Conservation (phyloP, 2,329 filamentous ascomycete species). For the Shiraia sp. region DNA sequence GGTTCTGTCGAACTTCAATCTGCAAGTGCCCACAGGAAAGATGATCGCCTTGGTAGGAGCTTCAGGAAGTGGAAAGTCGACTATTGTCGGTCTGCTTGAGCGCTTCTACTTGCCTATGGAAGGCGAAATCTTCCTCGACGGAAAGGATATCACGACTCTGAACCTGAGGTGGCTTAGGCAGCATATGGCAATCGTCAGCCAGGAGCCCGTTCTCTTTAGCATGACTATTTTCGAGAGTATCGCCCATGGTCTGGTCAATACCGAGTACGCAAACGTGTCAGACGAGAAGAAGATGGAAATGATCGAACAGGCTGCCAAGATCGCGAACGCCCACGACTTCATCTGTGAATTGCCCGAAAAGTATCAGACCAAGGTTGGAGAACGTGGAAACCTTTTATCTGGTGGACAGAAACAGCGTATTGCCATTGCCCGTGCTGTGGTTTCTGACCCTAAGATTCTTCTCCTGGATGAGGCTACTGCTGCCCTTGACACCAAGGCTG, state of each 20-base stretch:
- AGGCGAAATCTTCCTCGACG: conserved; percentile 79
- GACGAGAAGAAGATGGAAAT: conserved; percentile 71
- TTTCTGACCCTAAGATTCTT: conserved; percentile 88
- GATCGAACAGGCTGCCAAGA: conserved; percentile 80
- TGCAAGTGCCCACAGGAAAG: conserved; percentile 84
- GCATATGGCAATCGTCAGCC: conserved; percentile 89
- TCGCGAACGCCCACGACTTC: conserved; percentile 94
- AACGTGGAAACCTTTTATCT: conserved; percentile 87
- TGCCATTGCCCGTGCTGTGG: conserved; percentile 87
- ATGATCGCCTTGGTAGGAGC: conserved; percentile 92
- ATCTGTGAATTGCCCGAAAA: conserved; percentile 79
- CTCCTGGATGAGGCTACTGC: conserved; percentile 95
- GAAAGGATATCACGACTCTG: conserved; percentile 75
- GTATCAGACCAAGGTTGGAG: conserved; percentile 93
- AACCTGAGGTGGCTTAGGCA: conserved; percentile 91
- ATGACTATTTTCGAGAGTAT: conserved; percentile 92
- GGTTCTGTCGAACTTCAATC: conserved; percentile 81
- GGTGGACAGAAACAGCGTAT: conserved; percentile 98
- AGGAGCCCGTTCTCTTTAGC: conserved; percentile 89
- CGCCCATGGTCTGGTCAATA: conserved; percentile 85
- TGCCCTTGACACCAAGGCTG: conserved; percentile 90
- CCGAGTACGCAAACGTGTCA: conserved; percentile 67
- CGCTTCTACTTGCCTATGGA: conserved; percentile 90
- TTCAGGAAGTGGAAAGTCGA: conserved; percentile 93
- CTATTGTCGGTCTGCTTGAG: conserved; percentile 89